Conservation (phyloP, 2,329 filamentous ascomycete species). For the Plenodomus biglobosus region DNA sequence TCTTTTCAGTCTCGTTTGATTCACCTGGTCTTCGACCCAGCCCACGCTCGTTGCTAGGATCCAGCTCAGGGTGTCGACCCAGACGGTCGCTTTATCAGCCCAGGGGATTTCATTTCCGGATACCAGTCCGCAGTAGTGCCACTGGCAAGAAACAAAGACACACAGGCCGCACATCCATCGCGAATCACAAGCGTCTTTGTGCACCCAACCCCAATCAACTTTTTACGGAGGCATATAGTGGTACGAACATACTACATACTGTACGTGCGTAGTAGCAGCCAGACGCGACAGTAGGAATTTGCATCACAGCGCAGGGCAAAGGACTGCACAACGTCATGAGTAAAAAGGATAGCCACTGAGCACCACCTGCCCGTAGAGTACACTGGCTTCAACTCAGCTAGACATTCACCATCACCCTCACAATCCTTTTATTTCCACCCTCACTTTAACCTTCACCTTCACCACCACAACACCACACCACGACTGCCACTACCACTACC, state of each 20-base stretch:
- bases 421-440: too few relatives aligned
- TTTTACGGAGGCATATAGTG: too few relatives aligned
- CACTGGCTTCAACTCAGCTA: background rate
- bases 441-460: too few relatives aligned
- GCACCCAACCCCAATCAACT: constrained; percentile 1
- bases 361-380: too few relatives aligned
- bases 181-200: constrained; percentile 10
- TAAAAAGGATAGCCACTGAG: too few relatives aligned
- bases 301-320: too few relatives aligned
- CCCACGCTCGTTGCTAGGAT: background rate
- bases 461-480: too few relatives aligned
- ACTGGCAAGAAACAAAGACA: constrained; percentile 15
- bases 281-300: too few relatives aligned
- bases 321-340: too few relatives aligned
- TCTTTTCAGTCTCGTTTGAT: constrained; percentile 4
- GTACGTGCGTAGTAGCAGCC: too few relatives aligned
- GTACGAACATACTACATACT: too few relatives aligned
- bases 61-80: constrained; percentile 1
- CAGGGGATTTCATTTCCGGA: constrained; percentile 11
- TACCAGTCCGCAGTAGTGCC: constrained; percentile 12
- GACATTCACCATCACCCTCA: background rate
- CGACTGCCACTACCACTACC: background rate
- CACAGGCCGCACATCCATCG: constrained; percentile 2
- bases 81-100: constrained; percentile 11
- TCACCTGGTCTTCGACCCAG: background rate